Evolutionary conservation across 805 yeast genomes (phyloP).

Genomic region (Candida silvatica): DNA sequence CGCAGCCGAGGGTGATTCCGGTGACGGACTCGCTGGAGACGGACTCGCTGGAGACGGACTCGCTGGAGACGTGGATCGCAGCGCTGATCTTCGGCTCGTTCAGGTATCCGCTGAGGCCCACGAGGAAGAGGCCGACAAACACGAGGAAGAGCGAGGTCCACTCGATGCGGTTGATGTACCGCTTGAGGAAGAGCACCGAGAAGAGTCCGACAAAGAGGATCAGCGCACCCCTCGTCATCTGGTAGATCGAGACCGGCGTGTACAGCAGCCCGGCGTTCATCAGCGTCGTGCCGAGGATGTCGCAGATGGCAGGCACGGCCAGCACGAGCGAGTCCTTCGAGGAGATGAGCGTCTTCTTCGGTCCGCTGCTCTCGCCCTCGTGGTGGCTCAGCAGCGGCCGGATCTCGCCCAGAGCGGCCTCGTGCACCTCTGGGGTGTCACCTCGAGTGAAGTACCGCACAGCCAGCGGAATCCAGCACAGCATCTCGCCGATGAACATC

Average conservation of each 20-base stretch:
- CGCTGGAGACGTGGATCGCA: not conserved
- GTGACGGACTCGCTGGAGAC: slow-evolving; percentile 1
- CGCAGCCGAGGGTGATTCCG: slow-evolving; percentile 45
- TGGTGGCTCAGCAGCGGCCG: slow-evolving; percentile 1
- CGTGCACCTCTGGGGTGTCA: not conserved
- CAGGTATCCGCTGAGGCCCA: slow-evolving; percentile 60
- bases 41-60: slow-evolving; percentile 1
- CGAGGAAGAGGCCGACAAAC: slow-evolving; percentile 59
- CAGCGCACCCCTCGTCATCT: slow-evolving; percentile 77
- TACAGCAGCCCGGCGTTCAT: slow-evolving; percentile 68
- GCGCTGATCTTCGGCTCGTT: slow-evolving; percentile 1
- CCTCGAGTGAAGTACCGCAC: not conserved
- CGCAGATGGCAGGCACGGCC: slow-evolving; percentile 63
- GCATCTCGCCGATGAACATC: slow-evolving; percentile 70
- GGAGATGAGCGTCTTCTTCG: slow-evolving; percentile 10
- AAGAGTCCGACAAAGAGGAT: slow-evolving; percentile 70
- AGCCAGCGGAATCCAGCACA: slow-evolving; percentile 27
- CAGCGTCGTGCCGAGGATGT: slow-evolving; percentile 63
- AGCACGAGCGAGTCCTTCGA: slow-evolving; percentile 26
- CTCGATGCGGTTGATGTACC: slow-evolving; percentile 48
- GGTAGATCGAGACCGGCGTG: slow-evolving; percentile 74
- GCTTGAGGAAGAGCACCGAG: slow-evolving; percentile 53
- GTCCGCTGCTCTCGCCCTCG: no score
- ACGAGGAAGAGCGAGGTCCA: slow-evolving; percentile 65
- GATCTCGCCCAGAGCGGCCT: not conserved